phyloP scores from a whole-genome alignment of 2,329 filamentous ascomycete species.

The Claviceps pazoutovae region DNA sequence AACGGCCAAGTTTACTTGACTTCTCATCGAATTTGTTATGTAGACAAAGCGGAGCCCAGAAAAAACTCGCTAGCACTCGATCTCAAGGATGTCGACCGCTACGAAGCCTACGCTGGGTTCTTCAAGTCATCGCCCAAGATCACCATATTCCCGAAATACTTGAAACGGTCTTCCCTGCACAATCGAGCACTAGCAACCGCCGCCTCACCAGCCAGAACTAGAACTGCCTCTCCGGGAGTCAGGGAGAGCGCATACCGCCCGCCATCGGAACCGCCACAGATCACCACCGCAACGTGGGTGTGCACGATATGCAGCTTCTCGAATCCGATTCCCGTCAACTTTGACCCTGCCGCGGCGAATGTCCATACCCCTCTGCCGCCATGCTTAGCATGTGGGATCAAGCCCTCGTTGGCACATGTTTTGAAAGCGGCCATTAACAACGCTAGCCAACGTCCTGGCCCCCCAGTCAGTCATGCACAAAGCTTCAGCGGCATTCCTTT shows the following conservation, averaged over 20 bases:
- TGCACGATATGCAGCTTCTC: constrained; percentile 94
- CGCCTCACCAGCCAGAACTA: constrained; percentile 31
- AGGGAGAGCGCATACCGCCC: constrained; percentile 28
- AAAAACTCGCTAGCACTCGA: constrained; percentile 75
- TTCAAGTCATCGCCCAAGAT: constrained; percentile 91
- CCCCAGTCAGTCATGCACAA: constrained; percentile 1
- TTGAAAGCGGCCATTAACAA: constrained; percentile 76
- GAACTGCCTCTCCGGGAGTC: constrained; percentile 32
- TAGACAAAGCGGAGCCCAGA: constrained; percentile 75
- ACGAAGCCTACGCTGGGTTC: constrained; percentile 87
- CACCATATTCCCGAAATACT: constrained; percentile 70
- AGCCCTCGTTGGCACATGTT: constrained; percentile 68
- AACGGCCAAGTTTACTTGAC: constrained; percentile 95
- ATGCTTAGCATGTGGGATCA: constrained; percentile 88
- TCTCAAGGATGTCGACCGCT: constrained; percentile 78
- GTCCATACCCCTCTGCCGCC: constrained; percentile 69
- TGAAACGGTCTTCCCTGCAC: constrained; percentile 49
- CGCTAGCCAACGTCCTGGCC: constrained; percentile 39
- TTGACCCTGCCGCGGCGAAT: constrained; percentile 71
- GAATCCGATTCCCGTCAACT: constrained; percentile 84
- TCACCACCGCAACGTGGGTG: constrained; percentile 70
- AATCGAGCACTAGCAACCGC: constrained; percentile 35
- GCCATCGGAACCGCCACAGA: constrained; percentile 26
- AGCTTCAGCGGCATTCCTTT: neutral
- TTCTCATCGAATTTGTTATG: constrained; percentile 88